Conservation (phyloP, 2,329 filamentous ascomycete genomes). For the Beauveria caledonica region DNA sequence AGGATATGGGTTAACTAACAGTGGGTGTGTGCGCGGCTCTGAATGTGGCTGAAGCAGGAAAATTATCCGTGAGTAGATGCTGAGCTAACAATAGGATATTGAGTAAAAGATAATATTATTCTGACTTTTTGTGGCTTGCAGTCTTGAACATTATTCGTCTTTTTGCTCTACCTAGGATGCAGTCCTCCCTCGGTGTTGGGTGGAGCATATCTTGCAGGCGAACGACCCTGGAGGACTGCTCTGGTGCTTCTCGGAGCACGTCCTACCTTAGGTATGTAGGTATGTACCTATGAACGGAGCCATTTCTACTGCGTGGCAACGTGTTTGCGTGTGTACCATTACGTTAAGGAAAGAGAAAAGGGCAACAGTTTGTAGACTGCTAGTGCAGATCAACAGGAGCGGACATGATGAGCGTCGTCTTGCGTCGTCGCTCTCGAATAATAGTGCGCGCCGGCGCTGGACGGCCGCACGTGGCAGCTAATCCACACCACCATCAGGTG, state of each 20-base stretch:
- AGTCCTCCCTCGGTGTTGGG: not conserved
- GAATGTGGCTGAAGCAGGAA: not conserved
- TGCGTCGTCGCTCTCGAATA: not conserved
- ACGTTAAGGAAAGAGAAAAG: not conserved
- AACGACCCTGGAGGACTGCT: not conserved
- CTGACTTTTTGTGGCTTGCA: not conserved
- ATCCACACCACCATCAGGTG: not conserved
- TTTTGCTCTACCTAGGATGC: not conserved
- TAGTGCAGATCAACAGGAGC: not conserved
- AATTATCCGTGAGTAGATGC: not conserved
- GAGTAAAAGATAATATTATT: not conserved
- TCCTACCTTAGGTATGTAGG: no score
- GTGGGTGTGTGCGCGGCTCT: not conserved
- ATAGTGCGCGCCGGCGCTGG: not conserved
- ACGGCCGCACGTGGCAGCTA: not conserved
- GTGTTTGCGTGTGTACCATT: no score
- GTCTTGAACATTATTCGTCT: not conserved
- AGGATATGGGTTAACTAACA: slow-evolving; percentile 4
- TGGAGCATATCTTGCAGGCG: no score
- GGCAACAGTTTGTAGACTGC: not conserved
- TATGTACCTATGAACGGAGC: not conserved
- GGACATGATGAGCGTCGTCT: not conserved
- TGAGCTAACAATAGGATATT: not conserved
- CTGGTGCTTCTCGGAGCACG: not conserved
- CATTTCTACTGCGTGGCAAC: not conserved